Evolutionary conservation across 106 monocot species (phyloP).

Genomic region (Vanilla planifolia): DNA sequence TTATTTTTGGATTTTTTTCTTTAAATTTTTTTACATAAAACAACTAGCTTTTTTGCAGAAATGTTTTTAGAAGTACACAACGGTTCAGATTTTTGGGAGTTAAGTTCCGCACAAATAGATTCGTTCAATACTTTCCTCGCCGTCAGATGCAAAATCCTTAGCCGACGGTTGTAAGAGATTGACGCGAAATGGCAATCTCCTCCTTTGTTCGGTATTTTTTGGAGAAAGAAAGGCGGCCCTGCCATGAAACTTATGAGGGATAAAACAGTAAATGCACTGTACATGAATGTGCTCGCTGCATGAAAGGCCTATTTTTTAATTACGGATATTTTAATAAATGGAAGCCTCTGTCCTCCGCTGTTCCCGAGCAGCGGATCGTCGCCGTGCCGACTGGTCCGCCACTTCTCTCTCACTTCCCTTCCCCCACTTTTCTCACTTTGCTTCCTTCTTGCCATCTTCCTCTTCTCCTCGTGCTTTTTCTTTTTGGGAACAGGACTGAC

Average conservation of each 20-base stretch:
- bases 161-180: constrained; percentile 1
- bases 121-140: background rate
- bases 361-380: constrained; percentile 14
- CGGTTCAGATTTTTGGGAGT: no score
- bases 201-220: background rate
- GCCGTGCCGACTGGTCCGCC: constrained; percentile 7
- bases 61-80: no score
- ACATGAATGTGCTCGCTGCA: background rate
- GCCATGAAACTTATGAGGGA: no score
- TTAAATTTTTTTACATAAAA: no score
- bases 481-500: constrained; percentile 3
- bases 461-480: background rate
- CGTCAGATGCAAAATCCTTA: constrained; percentile 1
- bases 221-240: background rate
- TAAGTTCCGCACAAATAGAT: no score
- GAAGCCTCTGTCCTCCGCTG: constrained; percentile 4
- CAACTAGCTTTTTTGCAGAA: no score
- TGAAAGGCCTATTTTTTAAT: background rate
- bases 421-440: background rate
- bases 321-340: background rate
- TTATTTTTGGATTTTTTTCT: no score
- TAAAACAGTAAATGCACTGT: background rate
- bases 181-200: constrained; percentile 1
- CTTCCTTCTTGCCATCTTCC: background rate
- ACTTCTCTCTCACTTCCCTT: background rate